Base-by-base conservation (phyloP, 768 basidiomycete genomes). In the Tricholomella constricta region DNA sequence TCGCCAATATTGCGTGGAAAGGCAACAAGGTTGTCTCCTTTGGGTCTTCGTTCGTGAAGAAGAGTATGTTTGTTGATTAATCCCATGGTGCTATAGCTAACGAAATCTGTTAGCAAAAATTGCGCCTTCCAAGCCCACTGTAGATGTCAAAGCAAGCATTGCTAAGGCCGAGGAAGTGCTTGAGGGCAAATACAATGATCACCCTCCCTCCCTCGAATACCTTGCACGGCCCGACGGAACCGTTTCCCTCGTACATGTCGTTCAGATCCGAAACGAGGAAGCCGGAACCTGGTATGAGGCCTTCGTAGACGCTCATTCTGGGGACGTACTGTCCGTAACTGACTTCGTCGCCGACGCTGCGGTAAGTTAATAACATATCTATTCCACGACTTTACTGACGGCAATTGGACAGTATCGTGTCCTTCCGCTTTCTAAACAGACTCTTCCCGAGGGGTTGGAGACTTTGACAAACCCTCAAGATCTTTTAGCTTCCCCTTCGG, bases 231-330 rank as follows among this genome's bases (percentile, higher is more conserved):
- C 73, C 1, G 74, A 78, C 58, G 72, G 70, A 34, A 63, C 69
- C 8, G 69, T 62, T 29, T 68, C 62, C 23, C 69, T 81, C 15
- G 69, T 75, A 7, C 72, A 78, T 59, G 68, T 72, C 38, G 58
- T 73, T 12, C 72, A 74, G 44, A 66, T 75, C 34, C 64, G 65
- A 44, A 71, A 73, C 51, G 61, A 66, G 7, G 57, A 56, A 2
- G 59, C 62, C 6, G 69, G 79, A 31, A 70, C 75, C 17, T 85
- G 80, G 79, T 77, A 73, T 59, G 78, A 85, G 63, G 82, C 80
- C 0, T 81, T 80, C 55, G 76, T 84, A 45, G 82, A 84, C 56
- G 82, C 80, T 8, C 77, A 78, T 54, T 68, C 74, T 25, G 78
- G 78, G 10, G 76, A 79, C 25, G 61, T 85, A 29, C 62, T 82